Conservation (phyloP, 257 asterid genomes). For the Coffea eugenioides region DNA sequence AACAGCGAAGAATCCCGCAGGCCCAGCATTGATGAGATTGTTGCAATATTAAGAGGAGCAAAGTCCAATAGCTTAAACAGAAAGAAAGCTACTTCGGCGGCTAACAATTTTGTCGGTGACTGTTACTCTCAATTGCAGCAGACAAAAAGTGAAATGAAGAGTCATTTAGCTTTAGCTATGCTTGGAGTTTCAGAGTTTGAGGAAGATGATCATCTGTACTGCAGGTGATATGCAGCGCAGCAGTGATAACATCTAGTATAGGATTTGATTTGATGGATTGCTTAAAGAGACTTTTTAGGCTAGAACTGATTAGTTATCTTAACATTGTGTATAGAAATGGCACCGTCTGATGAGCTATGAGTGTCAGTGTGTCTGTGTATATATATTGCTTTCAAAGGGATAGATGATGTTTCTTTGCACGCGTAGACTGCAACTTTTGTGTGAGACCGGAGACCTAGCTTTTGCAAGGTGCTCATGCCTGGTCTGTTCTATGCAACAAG, state of each 20-base stretch:
- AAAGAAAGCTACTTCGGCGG: conserved; percentile 36
- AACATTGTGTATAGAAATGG: conserved; percentile 36
- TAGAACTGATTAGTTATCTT: conserved; percentile 5
- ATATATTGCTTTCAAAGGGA: conserved; percentile 14
- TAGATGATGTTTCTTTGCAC: conserved; percentile 17
- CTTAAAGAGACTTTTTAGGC: background rate
- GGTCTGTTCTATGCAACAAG: background rate
- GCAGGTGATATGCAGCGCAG: conserved; percentile 39
- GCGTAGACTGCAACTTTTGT: conserved; percentile 12
- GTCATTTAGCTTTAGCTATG: conserved; percentile 92
- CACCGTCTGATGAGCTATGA: conserved; percentile 15
- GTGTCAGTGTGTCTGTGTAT: background rate
- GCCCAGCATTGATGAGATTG: conserved; percentile 53
- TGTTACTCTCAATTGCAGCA: conserved; percentile 40
- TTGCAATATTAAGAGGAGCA: conserved; percentile 43
- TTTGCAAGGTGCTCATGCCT: background rate
- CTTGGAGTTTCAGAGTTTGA: conserved; percentile 72
- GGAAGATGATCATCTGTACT: conserved; percentile 49
- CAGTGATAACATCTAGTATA: background rate
- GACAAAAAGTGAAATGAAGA: conserved; percentile 70
- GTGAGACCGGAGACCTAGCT: background rate
- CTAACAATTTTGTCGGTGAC: background rate
- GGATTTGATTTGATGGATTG: background rate
- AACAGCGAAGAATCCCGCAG: conserved; percentile 51
- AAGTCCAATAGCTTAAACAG: conserved; percentile 23